A percentile compares a stretch with the other conserved stretches of the same genome.
These are phyloP conservation scores for Tetrahymena elliotti DNA, from an alignment of 73 alveolate genomes.

Conservation along the genomic window DNA sequence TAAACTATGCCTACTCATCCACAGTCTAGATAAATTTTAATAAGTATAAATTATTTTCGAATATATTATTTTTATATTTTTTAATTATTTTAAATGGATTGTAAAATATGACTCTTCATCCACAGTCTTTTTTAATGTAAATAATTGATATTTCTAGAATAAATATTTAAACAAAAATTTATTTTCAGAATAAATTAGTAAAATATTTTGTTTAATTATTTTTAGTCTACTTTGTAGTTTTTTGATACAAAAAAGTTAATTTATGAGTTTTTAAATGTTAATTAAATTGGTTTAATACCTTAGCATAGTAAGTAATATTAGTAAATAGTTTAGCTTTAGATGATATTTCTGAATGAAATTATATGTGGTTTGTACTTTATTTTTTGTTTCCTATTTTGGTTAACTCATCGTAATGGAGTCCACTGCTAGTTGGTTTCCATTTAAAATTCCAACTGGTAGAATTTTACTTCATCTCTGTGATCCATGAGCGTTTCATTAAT, in stretches of 20 bases:
- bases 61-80: no score
- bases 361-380: background rate
- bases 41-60: no score
- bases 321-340: background rate
- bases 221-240: no score
- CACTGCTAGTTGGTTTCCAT: background rate
- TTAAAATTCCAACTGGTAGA: background rate
- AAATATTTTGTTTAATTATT: no score
- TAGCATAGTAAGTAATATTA: background rate
- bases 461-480: background rate
- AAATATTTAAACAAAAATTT: no score
- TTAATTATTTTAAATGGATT: no score
- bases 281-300: background rate
- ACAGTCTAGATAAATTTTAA: background rate
- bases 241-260: no score
- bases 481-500: background rate
- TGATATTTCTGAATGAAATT: background rate
- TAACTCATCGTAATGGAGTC: background rate
- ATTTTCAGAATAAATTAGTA: no score
- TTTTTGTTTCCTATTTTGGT: background rate
- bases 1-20: background rate
- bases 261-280: background rate
- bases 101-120: no score
- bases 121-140: no score
- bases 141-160: no score